A percentile compares a stretch with the other conserved stretches of the same genome.
These are phyloP conservation scores for Vigna trinervia DNA, from an alignment of 306 rosid genomes.

Conservation along the genomic window DNA sequence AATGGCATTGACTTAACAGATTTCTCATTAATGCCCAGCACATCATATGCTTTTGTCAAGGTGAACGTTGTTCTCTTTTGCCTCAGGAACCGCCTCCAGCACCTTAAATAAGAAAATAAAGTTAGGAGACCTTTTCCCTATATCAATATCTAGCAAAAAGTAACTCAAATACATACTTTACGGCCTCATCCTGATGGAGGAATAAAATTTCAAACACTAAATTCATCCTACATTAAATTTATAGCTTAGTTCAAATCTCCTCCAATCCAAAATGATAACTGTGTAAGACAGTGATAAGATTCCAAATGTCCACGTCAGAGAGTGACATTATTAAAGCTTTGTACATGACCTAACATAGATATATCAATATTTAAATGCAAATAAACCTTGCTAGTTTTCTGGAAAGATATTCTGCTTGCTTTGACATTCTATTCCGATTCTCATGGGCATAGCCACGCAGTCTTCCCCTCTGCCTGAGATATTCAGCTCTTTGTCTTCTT, in stretches of 20 bases:
- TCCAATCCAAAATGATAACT: slow-evolving; percentile 8
- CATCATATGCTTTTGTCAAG: slow-evolving; percentile 73
- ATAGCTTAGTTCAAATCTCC: slow-evolving; percentile 25
- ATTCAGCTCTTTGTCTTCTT: slow-evolving; percentile 85
- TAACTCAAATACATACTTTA: slow-evolving; percentile 2
- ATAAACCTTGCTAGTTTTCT: slow-evolving; percentile 76
- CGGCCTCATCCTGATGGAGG: not conserved
- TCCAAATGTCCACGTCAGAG: not conserved
- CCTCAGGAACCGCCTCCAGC: slow-evolving; percentile 78
- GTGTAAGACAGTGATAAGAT: too few species aligned
- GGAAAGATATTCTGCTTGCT: slow-evolving; percentile 81
- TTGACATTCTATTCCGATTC: slow-evolving; percentile 61
- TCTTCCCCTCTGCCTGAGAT: slow-evolving; percentile 83
- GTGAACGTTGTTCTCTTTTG: slow-evolving; percentile 72
- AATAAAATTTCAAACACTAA: slow-evolving; percentile 22
- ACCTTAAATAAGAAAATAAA: slow-evolving; percentile 56
- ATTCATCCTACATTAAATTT: not conserved
- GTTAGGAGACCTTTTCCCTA: slow-evolving; percentile 12
- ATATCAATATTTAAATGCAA: slow-evolving; percentile 26
- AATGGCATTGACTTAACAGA: slow-evolving; percentile 84
- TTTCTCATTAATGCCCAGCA: slow-evolving; percentile 69
- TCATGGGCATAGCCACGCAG: slow-evolving; percentile 52
- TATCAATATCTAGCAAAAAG: slow-evolving; percentile 26
- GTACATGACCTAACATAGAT: slow-evolving; percentile 12
- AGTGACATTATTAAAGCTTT: slow-evolving; percentile 13